phyloP scores from a whole-genome alignment of 495 filamentous ascomycete species.

The Melanomma pulvis-pyrius region DNA sequence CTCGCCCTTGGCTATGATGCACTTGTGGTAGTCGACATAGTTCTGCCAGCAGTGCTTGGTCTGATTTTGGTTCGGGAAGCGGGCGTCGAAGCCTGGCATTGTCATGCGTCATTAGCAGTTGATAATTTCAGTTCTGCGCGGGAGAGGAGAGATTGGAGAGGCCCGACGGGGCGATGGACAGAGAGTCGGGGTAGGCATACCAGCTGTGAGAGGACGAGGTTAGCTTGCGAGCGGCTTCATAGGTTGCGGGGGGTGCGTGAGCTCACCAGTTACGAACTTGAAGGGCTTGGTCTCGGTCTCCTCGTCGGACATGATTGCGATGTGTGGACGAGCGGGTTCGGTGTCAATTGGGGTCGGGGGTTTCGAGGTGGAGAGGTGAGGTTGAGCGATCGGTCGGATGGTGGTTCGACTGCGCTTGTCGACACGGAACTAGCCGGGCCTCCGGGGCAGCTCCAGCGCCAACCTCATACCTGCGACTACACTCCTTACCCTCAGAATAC shows the following conservation, averaged over 20 bases:
- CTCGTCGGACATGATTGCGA: constrained; percentile 77
- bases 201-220: constrained; percentile 34
- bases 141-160: not conserved
- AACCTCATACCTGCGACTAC: not conserved
- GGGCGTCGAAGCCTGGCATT: constrained; percentile 87
- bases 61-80: constrained; percentile 98
- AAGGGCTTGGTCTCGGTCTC: constrained; percentile 97
- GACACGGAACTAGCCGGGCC: no score
- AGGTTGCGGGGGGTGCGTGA: not conserved
- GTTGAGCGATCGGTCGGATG: not conserved
- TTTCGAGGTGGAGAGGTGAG: constrained; percentile 16
- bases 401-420: constrained; percentile 20
- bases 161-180: not conserved
- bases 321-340: constrained; percentile 37
- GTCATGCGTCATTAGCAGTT: not conserved
- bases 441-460: not conserved
- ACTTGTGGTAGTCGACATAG: constrained; percentile 99
- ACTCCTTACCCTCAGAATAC: not conserved
- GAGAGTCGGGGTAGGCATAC: constrained; percentile 34
- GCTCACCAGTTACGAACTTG: constrained; percentile 99
- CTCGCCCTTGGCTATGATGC: constrained; percentile 96
- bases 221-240: constrained; percentile 20
- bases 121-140: not conserved
- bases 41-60: constrained; percentile 97
- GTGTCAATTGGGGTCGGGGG: constrained; percentile 16